phyloP scores from a whole-genome alignment of 164 flowering plant species.

The Malania oleifera region DNA sequence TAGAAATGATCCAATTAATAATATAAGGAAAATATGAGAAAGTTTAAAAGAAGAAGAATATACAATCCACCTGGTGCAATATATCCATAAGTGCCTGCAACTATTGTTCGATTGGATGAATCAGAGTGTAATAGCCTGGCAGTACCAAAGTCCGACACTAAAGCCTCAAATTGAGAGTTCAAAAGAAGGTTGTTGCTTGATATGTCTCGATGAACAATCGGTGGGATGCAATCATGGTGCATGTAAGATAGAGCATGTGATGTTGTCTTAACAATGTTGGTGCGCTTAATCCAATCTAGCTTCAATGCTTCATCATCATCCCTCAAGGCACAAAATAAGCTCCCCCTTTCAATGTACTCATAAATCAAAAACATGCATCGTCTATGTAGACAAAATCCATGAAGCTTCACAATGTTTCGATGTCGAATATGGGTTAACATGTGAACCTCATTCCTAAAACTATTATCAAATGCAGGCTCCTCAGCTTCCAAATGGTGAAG shows the following conservation, averaged over 20 bases:
- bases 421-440: too few species aligned
- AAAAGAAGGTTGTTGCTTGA: constrained; percentile 8
- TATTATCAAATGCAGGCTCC: too few species aligned
- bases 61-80: constrained; percentile 4
- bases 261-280: background rate
- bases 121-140: too few species aligned
- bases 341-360: background rate
- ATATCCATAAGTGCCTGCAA: background rate
- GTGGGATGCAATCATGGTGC: constrained; percentile 3
- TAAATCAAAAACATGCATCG: background rate
- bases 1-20: too few species aligned
- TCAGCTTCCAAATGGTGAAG: too few species aligned
- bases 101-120: background rate
- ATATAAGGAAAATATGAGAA: background rate
- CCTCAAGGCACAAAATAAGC: background rate
- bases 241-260: constrained; percentile 1
- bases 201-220: constrained; percentile 8
- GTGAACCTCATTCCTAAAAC: too few species aligned
- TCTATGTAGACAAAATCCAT: background rate
- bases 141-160: too few species aligned
- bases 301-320: background rate
- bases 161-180: background rate
- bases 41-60: background rate
- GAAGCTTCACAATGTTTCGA: background rate
- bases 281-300: background rate